Evolutionary conservation across 345 rosid species (phyloP).

Genomic region (Linum tenue): DNA sequence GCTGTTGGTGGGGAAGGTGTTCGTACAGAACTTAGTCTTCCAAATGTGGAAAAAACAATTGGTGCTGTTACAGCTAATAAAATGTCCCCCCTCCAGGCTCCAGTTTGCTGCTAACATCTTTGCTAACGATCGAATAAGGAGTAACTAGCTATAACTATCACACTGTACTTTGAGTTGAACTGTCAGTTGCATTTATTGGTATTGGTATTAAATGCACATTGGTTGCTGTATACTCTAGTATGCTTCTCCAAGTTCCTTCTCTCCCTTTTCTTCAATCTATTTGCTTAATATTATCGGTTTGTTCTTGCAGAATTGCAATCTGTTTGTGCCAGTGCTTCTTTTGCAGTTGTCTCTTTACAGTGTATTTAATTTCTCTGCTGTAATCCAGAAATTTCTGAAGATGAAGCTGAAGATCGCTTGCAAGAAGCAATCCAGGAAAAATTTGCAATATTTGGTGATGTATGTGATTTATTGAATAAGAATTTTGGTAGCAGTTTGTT

Average conservation of each 20-base stretch:
- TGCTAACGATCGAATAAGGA: too few relatives aligned
- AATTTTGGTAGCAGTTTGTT: neutral
- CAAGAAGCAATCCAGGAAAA: constrained; percentile 97
- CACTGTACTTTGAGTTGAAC: neutral
- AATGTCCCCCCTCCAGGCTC: neutral
- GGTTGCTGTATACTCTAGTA: neutral
- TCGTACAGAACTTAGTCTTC: constrained; percentile 76
- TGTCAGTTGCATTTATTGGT: neutral
- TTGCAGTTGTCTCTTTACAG: neutral
- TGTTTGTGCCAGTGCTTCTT: neutral
- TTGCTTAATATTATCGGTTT: neutral
- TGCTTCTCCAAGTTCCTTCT: neutral
- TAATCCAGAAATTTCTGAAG: constrained; percentile 82
- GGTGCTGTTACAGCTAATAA: constrained; percentile 88
- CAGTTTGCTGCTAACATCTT: neutral
- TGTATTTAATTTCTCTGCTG: constrained; percentile 17
- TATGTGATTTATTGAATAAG: constrained; percentile 30
- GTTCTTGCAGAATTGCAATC: constrained; percentile 5
- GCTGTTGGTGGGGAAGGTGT: constrained; percentile 99
- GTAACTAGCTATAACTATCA: neutral
- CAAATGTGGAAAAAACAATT: constrained; percentile 86
- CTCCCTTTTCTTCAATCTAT: neutral
- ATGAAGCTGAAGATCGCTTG: constrained; percentile 89
- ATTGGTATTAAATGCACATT: neutral
- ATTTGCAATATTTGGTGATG: constrained; percentile 95